Base-by-base conservation (phyloP, 1,139 yeast genomes). In the Yamadazyma friedrichii region DNA sequence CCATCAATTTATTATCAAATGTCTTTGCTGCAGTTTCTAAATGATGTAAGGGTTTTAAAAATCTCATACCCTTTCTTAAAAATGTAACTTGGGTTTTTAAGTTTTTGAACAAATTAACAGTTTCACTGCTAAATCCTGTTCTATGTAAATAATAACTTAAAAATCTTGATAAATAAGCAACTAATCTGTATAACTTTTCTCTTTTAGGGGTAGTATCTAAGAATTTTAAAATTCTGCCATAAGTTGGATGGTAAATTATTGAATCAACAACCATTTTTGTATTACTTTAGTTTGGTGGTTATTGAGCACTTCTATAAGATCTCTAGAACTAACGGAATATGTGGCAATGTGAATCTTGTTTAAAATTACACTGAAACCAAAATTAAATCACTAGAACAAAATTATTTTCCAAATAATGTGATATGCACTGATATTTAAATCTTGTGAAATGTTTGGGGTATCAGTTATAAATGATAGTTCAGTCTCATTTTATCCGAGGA, bases 21-120 rank as follows among this genome's bases (percentile, higher is more conserved):
- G 87, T 77, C 50, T 76, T 75, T 4, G 88, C 74, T 6, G 94
- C 89, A 12, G 80, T 74, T 55, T 84, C 83, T 44, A 86, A 61
- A 60, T 86, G 91, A 56, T 76, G 76, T 56, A 91, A 66, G 1
- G 96, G 96, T 66, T 89, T 91, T 51, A 89, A 79, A 58, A 84
- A 82, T 55, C 98, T 78, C 74, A 91, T 69, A 15, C 91, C 82
- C 68, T 91, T 91, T 61, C 98, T 81, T 45, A 88, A 75, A 49
- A 85, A 69, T 13, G 88, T 80, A 30, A 84, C 72, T 48, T 83
- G 81, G 38, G 62, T 60, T 61, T 81, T 83, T 43, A 85, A 59
- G 16, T 70, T 67, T 50, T 70, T 70, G 64, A 81, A 75, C 43
- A 74, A 59, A 44, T 66, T 69, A 35, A 83, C 76, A 15, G 77